Base-by-base conservation (phyloP, 78 protist species). In the Monosiga brevicollis region DNA sequence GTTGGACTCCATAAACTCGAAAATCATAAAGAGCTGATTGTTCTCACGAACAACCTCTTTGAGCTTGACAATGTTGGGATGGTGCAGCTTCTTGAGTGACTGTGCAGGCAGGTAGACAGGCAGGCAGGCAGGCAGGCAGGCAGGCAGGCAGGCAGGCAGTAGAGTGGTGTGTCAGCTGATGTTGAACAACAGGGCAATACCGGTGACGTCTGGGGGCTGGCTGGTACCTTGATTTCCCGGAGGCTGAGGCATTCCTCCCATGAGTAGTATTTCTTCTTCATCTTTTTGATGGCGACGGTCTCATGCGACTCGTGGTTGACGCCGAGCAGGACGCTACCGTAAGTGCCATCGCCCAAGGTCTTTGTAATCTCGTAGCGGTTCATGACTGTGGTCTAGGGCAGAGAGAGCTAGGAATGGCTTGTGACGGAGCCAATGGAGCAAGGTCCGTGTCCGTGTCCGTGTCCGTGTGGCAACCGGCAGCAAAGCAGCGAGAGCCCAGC, bases 1-100 rank as follows among this genome's bases (percentile, higher is more conserved):
- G 79, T 97, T 92, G 36, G 81, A 72, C 62, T 93, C 98, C 86
- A 96, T 88, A 74, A 80, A 95, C 81, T 96, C 98, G 72, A 98
- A 96, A 1, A 97, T 97, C 36, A 97, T 92, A 84, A 79, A 93
- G 29, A 97, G 89, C 36, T 86, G 91, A 81, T 97, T 92, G 38
- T 90, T 78, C 81, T 96, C 96, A 9, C 97, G 91, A 32, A 97
- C 91, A 15, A 97, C 97, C 82, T 95, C 99, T n/a, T 84, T 76
- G 35, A 97, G 90, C 84, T 90, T 85, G 72, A 97, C 96, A n/a
- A 97, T 91, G 87, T 96, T 95, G 3, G 97, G 97, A 79, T 95
- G 98, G 76, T 88, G 84, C 77, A 97, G 79, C 81, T 95, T 93
- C 55, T 90, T 86, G 29, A 95, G 84, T 35, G 94, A 78, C 72